Evolutionary conservation across 1,139 yeast species (phyloP), one percentile per base, ranked within the genome.

Genomic region (Zygosaccharomyces pseudobailii): DNA sequence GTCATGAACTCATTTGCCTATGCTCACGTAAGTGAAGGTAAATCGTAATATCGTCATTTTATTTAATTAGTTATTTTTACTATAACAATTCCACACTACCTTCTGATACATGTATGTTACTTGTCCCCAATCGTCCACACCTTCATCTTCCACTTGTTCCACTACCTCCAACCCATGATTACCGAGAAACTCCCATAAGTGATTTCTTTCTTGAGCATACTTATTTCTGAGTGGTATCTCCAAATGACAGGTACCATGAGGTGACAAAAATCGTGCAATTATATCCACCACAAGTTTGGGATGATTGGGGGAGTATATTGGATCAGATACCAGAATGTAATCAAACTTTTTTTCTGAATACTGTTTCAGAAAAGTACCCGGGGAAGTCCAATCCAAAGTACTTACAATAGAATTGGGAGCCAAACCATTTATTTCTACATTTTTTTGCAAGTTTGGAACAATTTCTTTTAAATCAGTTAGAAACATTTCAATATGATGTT

Each of bases 91-190:
- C 62, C 65, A 58, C 31, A 51, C 34, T n/a, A 69, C 47, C 52
- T 69, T 67, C 58, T 79, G 82, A 64, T 79, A 84, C 42, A 80
- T 68, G 60, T 82, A 89, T 36, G 72, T 63, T 55, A 81, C 82
- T 34, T 74, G 75, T 0, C 97, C 97, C 71, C 89, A 92, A 62
- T 92, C 97, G 59, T 92, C 97, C 47, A 70, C 71, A 0, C 97
- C 97, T 9, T 72, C 69, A 53, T 84, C 86, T 25, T 65, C 66
- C 1, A 67, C 71, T 36, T 67, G 67, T 4, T 56, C 52, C 0
- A 59, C 47, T 4, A 61, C 62, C 1, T 27, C 34, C 1, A 74
- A 49, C 0, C 71, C 71, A 5, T 69, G 56, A 0, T 66, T 61
- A 0, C 60, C 58, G 44, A 89, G 60, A 24, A 84, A 63, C 0